These are phyloP conservation scores for Neoboletus magnificus DNA, from an alignment of 768 basidiomycete species.

Conservation along the genomic window DNA sequence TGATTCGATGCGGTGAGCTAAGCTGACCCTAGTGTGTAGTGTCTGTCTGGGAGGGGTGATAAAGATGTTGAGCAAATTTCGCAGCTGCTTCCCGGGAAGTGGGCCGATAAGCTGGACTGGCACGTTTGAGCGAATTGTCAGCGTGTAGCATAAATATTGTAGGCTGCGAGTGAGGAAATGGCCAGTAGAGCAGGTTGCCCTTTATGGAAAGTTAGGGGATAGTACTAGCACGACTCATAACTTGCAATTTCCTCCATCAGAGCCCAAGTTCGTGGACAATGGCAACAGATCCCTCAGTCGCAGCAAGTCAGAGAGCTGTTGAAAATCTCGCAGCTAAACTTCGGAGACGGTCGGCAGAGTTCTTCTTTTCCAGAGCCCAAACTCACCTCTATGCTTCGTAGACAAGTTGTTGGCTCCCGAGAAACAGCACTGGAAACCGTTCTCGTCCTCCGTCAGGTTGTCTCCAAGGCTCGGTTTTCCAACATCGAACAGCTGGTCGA, in stretches of 20 bases:
- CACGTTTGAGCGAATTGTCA: slow-evolving; percentile 47
- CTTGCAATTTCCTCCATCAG: not conserved
- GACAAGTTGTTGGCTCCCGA: slow-evolving; percentile 89
- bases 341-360: slow-evolving; percentile 59
- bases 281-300: slow-evolving; percentile 38
- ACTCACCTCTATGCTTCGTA: slow-evolving; percentile 30
- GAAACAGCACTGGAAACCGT: slow-evolving; percentile 88
- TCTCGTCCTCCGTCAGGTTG: slow-evolving; percentile 82
- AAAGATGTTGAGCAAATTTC: slow-evolving; percentile 98
- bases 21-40: slow-evolving; percentile 43
- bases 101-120: slow-evolving; percentile 95
- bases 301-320: slow-evolving; percentile 54
- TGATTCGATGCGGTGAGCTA: not conserved
- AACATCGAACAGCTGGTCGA: slow-evolving; percentile 83
- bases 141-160: not conserved
- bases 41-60: slow-evolving; percentile 92
- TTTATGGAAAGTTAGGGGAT: slow-evolving; percentile 18
- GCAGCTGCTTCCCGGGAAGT: slow-evolving; percentile 86
- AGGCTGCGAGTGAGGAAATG: too few relatives aligned
- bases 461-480: slow-evolving; percentile 80
- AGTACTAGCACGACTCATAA: slow-evolving; percentile 12
- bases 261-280: slow-evolving; percentile 26
- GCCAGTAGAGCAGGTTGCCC: not conserved
- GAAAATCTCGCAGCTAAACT: slow-evolving; percentile 69
- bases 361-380: slow-evolving; percentile 35